Conservation (phyloP, 2,329 filamentous ascomycete genomes). For the Cladosporium velox region DNA sequence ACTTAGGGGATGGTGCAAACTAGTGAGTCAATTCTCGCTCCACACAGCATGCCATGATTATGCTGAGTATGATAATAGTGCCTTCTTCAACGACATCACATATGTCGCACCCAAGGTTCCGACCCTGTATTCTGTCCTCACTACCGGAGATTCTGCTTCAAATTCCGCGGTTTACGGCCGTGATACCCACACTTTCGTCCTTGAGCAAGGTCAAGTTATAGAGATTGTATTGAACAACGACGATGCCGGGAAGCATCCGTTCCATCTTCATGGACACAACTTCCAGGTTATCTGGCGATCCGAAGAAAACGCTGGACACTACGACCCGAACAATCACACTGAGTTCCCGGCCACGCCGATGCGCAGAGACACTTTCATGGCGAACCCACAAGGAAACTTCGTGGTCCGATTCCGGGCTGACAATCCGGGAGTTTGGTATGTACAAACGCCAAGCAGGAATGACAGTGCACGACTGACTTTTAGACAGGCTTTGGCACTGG, state of each 20-base stretch:
- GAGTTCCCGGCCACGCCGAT: slow-evolving; percentile 41
- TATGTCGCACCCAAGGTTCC: slow-evolving; percentile 76
- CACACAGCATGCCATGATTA: neutral
- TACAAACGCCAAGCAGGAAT: slow-evolving; percentile 27
- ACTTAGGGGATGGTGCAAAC: slow-evolving; percentile 65
- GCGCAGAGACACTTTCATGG: slow-evolving; percentile 57
- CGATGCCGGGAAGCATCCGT: slow-evolving; percentile 70
- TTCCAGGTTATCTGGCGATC: slow-evolving; percentile 61
- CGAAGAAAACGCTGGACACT: slow-evolving; percentile 37
- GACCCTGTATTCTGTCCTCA: slow-evolving; percentile 68
- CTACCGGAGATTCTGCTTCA: slow-evolving; percentile 53
- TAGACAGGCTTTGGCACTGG: slow-evolving; percentile 1
- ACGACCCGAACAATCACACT: slow-evolving; percentile 38
- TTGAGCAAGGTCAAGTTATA: slow-evolving; percentile 67
- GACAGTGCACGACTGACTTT: neutral
- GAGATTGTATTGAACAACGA: slow-evolving; percentile 77
- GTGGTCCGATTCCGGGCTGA: slow-evolving; percentile 58
- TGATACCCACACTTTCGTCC: slow-evolving; percentile 61
- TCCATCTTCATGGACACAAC: slow-evolving; percentile 74
- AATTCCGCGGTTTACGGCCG: slow-evolving; percentile 51
- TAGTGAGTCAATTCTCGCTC: slow-evolving; percentile 53
- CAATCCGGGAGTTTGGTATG: slow-evolving; percentile 49
- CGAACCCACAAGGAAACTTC: slow-evolving; percentile 56
- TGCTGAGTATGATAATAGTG: slow-evolving; percentile 33
- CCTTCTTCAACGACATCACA: slow-evolving; percentile 70